These are phyloP conservation scores for Cymodocea nodosa DNA, from an alignment of 116 monocot species.

Conservation along the genomic window DNA sequence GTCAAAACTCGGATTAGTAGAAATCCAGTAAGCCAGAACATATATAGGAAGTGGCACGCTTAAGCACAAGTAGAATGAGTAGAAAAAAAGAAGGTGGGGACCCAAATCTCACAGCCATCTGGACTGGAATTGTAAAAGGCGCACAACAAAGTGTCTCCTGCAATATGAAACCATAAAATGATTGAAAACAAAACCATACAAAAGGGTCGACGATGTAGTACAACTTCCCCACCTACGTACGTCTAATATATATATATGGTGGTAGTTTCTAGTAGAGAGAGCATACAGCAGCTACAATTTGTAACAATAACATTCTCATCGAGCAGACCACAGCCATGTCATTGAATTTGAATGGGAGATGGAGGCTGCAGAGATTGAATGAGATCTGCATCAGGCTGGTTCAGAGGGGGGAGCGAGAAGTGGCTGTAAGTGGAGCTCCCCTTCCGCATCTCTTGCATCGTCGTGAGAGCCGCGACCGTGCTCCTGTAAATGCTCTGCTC, in stretches of 20 bases:
- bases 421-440: conserved; percentile 79
- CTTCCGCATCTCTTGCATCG: conserved; percentile 63
- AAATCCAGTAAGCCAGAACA: too few species aligned
- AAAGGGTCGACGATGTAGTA: neutral
- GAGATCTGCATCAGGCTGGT: conserved; percentile 30
- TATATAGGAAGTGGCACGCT: too few species aligned
- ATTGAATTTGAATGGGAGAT: conserved; percentile 49
- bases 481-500: conserved; percentile 60
- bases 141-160: neutral
- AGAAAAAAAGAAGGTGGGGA: too few species aligned
- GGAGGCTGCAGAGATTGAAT: conserved; percentile 34
- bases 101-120: too few species aligned
- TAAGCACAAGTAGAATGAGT: too few species aligned
- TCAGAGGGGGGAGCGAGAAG: conserved; percentile 84
- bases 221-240: neutral
- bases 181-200: neutral
- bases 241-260: neutral
- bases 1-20: too few species aligned
- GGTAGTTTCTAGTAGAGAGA: neutral
- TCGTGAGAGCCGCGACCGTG: conserved; percentile 65
- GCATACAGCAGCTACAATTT: neutral
- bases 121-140: too few species aligned
- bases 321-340: neutral
- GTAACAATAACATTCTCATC: neutral
- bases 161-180: neutral